These are phyloP conservation scores for Trifolium dubium DNA, from an alignment of 306 rosid species.

Conservation along the genomic window DNA sequence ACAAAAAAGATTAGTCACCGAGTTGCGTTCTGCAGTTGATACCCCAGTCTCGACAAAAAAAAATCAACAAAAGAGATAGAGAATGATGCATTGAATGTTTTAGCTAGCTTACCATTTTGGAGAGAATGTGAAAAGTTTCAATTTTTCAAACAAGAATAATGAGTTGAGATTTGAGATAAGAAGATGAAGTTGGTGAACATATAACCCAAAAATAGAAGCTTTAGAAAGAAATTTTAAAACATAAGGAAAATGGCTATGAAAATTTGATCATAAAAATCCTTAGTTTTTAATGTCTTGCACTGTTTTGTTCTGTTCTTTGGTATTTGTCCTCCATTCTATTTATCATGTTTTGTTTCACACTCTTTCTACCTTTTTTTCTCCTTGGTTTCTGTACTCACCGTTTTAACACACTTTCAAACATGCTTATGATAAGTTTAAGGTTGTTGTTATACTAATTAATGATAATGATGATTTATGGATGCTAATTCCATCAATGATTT, in stretches of 20 bases:
- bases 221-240: conserved; percentile 29
- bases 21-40: too few relatives aligned
- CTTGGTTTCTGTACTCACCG: conserved; percentile 22
- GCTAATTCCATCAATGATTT: conserved; percentile 36
- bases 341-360: conserved; percentile 33
- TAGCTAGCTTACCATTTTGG: conserved; percentile 48
- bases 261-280: conserved; percentile 33
- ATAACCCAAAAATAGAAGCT: conserved; percentile 49
- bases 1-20: neutral
- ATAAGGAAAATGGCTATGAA: conserved; percentile 4
- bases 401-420: conserved; percentile 9
- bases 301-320: conserved; percentile 38
- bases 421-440: conserved; percentile 20
- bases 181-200: conserved; percentile 39
- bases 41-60: too few relatives aligned
- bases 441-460: neutral
- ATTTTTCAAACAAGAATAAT: conserved; percentile 31
- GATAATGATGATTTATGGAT: conserved; percentile 31
- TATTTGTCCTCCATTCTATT: conserved; percentile 34
- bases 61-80: neutral
- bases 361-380: neutral
- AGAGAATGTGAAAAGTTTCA: conserved; percentile 34
- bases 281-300: conserved; percentile 37
- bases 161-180: conserved; percentile 23
- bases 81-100: conserved; percentile 3